A percentile compares a stretch with the other conserved stretches of the same genome.
phyloP scores from a whole-genome alignment of 768 basidiomycete genomes.

The Tulasnella sp. region DNA sequence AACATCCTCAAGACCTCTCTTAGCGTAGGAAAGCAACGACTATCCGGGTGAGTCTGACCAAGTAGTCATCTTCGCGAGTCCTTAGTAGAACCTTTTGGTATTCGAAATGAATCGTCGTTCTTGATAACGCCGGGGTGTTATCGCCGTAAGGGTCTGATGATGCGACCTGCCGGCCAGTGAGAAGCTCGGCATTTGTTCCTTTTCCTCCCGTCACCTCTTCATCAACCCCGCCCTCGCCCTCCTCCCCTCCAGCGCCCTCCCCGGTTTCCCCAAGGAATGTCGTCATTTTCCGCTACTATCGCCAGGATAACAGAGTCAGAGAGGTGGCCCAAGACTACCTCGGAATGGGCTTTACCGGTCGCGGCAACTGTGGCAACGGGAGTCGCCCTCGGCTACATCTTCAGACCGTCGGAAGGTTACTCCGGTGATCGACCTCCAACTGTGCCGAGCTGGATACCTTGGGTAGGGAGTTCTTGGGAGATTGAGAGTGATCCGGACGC shows the following conservation, averaged over 20 bases:
- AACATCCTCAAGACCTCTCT: neutral
- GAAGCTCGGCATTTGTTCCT: neutral
- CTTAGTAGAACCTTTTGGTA: neutral
- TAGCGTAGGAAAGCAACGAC: neutral
- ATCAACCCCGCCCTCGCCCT: neutral
- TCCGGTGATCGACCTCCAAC: constrained; percentile 9
- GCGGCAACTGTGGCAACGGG: neutral
- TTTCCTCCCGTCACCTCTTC: neutral
- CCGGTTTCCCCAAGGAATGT: neutral
- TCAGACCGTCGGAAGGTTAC: neutral
- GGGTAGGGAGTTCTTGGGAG: constrained; percentile 1
- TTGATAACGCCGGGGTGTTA: neutral
- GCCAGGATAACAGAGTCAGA: constrained; percentile 5
- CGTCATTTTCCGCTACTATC: constrained; percentile 22
- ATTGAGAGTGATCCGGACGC: constrained; percentile 25
- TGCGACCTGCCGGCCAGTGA: neutral
- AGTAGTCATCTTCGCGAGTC: neutral
- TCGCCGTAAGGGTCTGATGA: neutral
- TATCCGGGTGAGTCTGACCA: neutral
- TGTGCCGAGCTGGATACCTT: constrained; percentile 23
- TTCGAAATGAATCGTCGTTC: neutral
- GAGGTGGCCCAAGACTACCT: constrained; percentile 6
- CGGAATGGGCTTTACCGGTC: constrained; percentile 20
- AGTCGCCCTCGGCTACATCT: neutral
- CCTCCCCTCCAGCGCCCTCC: neutral